A percentile compares a stretch with the other conserved stretches of the same genome.
Conservation (phyloP, 2,329 filamentous ascomycete genomes). For the Trichoderma koningii region DNA sequence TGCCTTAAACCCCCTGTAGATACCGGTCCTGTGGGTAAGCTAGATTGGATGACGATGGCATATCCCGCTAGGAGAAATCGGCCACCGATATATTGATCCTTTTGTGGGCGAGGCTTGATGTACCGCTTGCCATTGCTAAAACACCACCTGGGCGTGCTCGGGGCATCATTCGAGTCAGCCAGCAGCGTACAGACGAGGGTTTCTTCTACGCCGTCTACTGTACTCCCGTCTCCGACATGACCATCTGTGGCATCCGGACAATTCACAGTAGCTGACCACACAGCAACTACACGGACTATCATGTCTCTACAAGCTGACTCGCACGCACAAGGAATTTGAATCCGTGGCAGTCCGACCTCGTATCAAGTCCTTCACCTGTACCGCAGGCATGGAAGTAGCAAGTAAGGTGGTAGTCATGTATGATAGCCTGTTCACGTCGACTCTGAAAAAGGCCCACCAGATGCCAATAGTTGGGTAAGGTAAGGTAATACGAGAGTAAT, state of each 20-base stretch:
- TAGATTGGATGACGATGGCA: not conserved
- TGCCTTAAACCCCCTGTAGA: not conserved
- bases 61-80: conserved; percentile 16
- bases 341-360: too few relatives aligned
- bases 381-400: too few relatives aligned
- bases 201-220: too few relatives aligned
- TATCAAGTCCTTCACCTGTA: too few relatives aligned
- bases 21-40: not conserved
- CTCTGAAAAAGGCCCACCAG: not conserved
- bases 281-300: too few relatives aligned
- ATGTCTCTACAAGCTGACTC: too few relatives aligned
- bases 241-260: too few relatives aligned
- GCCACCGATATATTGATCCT: conserved; percentile 6
- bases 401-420: not conserved
- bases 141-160: not conserved
- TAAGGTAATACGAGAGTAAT: not conserved
- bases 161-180: not conserved
- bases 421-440: not conserved
- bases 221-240: too few relatives aligned
- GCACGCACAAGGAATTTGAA: too few relatives aligned
- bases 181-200: not conserved
- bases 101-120: not conserved
- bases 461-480: not conserved
- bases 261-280: too few relatives aligned
- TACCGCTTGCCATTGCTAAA: conserved; percentile 6